Conservation (phyloP, 495 filamentous ascomycete species). For the Podospora fimiseda region DNA sequence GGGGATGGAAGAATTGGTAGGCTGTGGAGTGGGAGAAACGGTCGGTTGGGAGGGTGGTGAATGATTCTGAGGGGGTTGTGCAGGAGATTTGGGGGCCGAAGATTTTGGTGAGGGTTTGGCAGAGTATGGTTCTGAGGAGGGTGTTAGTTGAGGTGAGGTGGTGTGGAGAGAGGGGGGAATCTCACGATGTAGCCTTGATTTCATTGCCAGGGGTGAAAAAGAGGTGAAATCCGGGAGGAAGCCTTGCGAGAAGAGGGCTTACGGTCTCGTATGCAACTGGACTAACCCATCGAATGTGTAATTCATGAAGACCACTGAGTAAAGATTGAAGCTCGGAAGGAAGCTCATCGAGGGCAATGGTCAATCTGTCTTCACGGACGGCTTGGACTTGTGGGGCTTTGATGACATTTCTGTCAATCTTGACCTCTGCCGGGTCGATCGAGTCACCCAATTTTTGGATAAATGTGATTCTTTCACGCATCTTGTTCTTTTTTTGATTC, state of each 20-base stretch:
- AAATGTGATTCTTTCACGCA: conserved; percentile 85
- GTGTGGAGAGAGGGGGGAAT: background rate
- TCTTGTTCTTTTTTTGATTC: conserved; percentile 24
- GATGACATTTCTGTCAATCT: conserved; percentile 44
- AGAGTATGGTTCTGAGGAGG: conserved; percentile 50
- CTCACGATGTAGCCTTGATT: conserved; percentile 33
- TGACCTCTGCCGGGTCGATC: conserved; percentile 54
- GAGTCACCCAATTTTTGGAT: conserved; percentile 56
- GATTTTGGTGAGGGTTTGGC: conserved; percentile 51
- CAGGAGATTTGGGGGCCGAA: conserved; percentile 56
- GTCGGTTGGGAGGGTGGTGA: conserved; percentile 57
- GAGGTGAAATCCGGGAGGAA: conserved; percentile 77
- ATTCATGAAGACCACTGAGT: conserved; percentile 61
- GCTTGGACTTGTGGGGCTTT: conserved; percentile 52
- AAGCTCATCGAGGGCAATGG: conserved; percentile 65
- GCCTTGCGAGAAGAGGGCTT: conserved; percentile 64
- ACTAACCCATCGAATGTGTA: conserved; percentile 77
- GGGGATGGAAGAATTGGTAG: conserved; percentile 60
- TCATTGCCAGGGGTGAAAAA: conserved; percentile 59
- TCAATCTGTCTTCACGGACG: conserved; percentile 74
- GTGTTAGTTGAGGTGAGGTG: background rate
- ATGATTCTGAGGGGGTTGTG: conserved; percentile 52
- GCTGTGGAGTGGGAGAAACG: conserved; percentile 60
- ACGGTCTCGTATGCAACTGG: conserved; percentile 47
- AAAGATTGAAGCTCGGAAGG: conserved; percentile 58